Evolutionary conservation across 805 yeast species (phyloP).

Genomic region (Metschnikowia noctiluminum): DNA sequence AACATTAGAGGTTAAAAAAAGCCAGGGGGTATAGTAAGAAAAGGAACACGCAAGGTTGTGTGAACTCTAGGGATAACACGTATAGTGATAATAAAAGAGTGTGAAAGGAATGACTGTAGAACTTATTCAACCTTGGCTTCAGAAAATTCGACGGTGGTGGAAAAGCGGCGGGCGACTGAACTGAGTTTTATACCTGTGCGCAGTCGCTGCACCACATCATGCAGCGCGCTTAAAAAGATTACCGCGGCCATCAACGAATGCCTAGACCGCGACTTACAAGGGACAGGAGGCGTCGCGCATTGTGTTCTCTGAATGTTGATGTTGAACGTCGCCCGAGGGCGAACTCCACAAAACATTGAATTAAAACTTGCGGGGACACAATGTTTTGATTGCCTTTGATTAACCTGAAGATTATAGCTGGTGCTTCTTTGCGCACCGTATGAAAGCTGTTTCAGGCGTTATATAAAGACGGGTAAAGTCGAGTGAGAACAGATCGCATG

Average conservation of each 20-base stretch:
- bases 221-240: background rate
- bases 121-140: constrained; percentile 19
- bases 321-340: background rate
- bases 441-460: too few species aligned
- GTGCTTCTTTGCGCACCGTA: too few species aligned
- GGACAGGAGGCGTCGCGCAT: background rate
- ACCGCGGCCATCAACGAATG: background rate
- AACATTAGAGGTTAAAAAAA: constrained; percentile 33
- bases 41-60: constrained; percentile 18
- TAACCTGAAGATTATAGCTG: too few species aligned
- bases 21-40: constrained; percentile 7
- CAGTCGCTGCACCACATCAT: background rate
- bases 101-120: constrained; percentile 39
- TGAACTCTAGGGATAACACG: constrained; percentile 20
- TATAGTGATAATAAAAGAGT: constrained; percentile 4
- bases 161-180: background rate
- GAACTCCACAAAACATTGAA: too few species aligned
- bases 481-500: too few species aligned
- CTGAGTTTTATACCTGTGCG: constrained; percentile 2
- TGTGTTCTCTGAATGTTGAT: background rate
- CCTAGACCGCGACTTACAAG: constrained; percentile 9
- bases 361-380: too few species aligned
- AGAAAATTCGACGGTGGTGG: constrained; percentile 8
- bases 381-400: too few species aligned
- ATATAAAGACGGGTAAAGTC: too few species aligned